A percentile compares a stretch with the other conserved stretches of the same genome.
phyloP scores from a whole-genome alignment of 2,329 filamentous ascomycete species.

The Penicillium sp. region DNA sequence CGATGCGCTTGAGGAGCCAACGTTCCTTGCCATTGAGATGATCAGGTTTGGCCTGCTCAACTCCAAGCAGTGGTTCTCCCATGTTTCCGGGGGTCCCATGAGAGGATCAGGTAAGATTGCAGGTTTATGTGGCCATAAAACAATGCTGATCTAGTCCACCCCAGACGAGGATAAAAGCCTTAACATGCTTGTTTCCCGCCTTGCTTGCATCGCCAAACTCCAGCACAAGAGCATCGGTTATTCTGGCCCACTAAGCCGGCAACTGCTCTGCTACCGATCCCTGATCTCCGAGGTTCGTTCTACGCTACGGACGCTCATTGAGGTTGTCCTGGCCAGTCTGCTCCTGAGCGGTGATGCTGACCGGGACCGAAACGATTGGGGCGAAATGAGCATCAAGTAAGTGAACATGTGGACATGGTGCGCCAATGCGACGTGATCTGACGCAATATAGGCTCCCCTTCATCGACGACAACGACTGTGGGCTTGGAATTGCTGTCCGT shows the following conservation, averaged over 20 bases:
- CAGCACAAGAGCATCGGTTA: constrained; percentile 80
- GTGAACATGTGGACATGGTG: too few species aligned
- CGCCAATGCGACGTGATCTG: too few species aligned
- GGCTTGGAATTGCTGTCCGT: constrained; percentile 42
- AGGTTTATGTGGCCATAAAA: too few species aligned
- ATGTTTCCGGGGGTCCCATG: constrained; percentile 51
- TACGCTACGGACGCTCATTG: constrained; percentile 70
- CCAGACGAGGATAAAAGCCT: constrained; percentile 67
- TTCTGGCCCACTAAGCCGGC: constrained; percentile 85
- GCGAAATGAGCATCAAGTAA: constrained; percentile 64
- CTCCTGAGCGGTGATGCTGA: constrained; percentile 72
- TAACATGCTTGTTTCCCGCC: constrained; percentile 73
- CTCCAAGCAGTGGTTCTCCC: constrained; percentile 54
- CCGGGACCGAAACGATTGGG: constrained; percentile 58
- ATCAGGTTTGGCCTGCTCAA: constrained; percentile 70
- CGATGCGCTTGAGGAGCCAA: constrained; percentile 61
- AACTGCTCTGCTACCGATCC: constrained; percentile 76
- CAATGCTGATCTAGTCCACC: too few species aligned
- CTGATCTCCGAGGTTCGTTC: constrained; percentile 70
- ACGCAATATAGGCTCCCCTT: constrained; percentile 34
- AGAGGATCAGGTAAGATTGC: too few species aligned
- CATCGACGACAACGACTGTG: constrained; percentile 39
- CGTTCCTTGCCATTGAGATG: constrained; percentile 76
- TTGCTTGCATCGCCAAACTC: constrained; percentile 72
- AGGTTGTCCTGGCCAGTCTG: constrained; percentile 70